Base-by-base conservation (phyloP, 306 rosid genomes). In the Prunus dulcis region DNA sequence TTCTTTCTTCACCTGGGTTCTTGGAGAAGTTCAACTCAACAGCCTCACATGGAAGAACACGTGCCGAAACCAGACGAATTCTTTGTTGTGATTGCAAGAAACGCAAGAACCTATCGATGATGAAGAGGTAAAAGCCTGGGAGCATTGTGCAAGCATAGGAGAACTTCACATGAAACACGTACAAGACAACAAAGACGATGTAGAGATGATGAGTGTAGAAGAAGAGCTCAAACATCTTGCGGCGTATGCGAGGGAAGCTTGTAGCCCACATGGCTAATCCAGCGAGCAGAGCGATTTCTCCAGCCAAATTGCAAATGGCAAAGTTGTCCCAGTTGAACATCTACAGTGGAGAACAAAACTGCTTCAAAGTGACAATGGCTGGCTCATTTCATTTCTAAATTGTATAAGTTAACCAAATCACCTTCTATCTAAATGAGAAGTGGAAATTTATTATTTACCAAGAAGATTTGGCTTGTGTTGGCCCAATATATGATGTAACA, bases 21-120 rank as follows among this genome's bases (percentile, higher is more conserved):
- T 82, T 91, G 83, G 87, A 79, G 85, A 91, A 88, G 72, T 77
- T 90, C 50, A 88, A 74, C 49, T 90, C 96, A 67, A 90, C 82
- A 51, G 79, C 85, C 27, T 85, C 82, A 76, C 93, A 87, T 4
- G 91, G 88, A 56, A 88, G 80, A 77, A 91, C 63, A 5, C 85
- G 85, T 5, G 93, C 89, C 9, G 87, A 82, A 67, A 82, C 74
- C 46, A 87, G 34, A 0, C 53, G 60, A 41, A 82, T 76, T 71
- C 75, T 69, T 32, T 43, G 82, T 43, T 81, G 88, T 12, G 91
- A 90, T 71, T 90, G 90, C 56, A 88, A 82, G 69, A 87, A 87
- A 51, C 96, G 67, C 63, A 91, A 72, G 76, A 73, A 79, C 19
- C 91, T 83, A 63, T 88, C 91, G 0, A 88, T 77, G 64, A 88